These are phyloP conservation scores for Barnettozyma sucrosica DNA, from an alignment of 805 yeast species.

Conservation along the genomic window DNA sequence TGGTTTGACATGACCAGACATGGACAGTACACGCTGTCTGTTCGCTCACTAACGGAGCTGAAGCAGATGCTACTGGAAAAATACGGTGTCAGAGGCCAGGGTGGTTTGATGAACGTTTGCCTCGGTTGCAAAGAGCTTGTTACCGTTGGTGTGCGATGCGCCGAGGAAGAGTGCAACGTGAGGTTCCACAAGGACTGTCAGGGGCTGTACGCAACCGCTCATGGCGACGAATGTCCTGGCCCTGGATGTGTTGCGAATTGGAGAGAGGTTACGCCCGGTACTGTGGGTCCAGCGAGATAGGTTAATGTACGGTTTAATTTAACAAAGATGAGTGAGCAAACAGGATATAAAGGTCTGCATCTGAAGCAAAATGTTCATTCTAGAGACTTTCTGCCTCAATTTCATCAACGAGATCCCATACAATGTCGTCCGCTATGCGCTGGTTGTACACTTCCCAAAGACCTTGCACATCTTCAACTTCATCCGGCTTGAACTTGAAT, in stretches of 20 bases:
- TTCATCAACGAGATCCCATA: conserved; percentile 83
- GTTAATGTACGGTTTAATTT: not conserved
- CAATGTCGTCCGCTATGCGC: conserved; percentile 71
- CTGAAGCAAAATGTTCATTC: not conserved
- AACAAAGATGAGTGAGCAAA: too few species aligned
- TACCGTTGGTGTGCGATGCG: conserved; percentile 45
- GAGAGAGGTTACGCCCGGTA: conserved; percentile 14
- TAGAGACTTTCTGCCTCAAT: conserved; percentile 56
- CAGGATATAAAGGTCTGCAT: not conserved
- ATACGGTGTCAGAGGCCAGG: conserved; percentile 30
- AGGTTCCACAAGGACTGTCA: conserved; percentile 47
- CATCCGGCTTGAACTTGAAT: conserved; percentile 41
- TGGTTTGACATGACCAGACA: conserved; percentile 40
- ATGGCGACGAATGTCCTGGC: conserved; percentile 31
- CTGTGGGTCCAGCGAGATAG: conserved; percentile 11
- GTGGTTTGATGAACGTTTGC: conserved; percentile 39
- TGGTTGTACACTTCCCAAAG: conserved; percentile 60
- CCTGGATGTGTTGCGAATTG: conserved; percentile 21
- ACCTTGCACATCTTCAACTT: conserved; percentile 37
- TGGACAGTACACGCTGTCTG: conserved; percentile 33
- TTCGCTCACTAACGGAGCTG: conserved; percentile 43
- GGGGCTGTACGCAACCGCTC: conserved; percentile 32
- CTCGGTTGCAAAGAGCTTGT: conserved; percentile 46
- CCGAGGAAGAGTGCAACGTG: conserved; percentile 28
- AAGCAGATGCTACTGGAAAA: conserved; percentile 37